Base-by-base conservation (phyloP, 2,329 filamentous ascomycete genomes). In the Monosporascus sp. region DNA sequence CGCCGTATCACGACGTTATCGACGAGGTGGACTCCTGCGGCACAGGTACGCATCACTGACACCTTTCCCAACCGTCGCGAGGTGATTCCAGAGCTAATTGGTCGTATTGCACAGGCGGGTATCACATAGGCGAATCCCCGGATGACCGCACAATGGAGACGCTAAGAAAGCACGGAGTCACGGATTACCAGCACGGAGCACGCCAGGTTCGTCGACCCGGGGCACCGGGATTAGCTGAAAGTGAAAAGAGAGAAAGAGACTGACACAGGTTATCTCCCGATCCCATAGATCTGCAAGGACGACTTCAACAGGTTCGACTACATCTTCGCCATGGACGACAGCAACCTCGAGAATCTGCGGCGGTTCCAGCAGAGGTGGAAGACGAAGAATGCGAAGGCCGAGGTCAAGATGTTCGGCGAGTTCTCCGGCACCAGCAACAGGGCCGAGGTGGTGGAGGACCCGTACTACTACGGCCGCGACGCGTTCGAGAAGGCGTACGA, bases 241-340 rank as follows among this genome's bases (percentile, higher is more conserved):
- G 9, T 11, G 31, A 5, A 35, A 35, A 14, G 31, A 14, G 31
- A 35, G 6, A 35, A 35, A 35, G 2, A 35, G 31, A 35, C 31
- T 35, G 31, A 35, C 31, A 35, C 9, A 4, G 31, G 1, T 35
- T 14, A 35, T 35, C 31, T 35, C 11, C 9, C 24, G 5, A 20
- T 41, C 24, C 2, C 49, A 45, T 52, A 83, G 80, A 69, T 85
- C 48, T 72, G 74, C 5, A 71, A 77, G 1, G 79, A 80, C 49
- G 94, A 99, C 71, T 95, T 97, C 63, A 75, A 84, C 52, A 78
- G 80, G 17, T 97, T 97, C 65, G 90, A 97, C 71, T 97, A 96
- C 72, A 85, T 99, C 55, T 85, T 99, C 53, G 92, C 89, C 55
- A 99, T 99, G 94, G 94, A 99, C 68, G 78, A 82, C 48, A 82